phyloP scores from a whole-genome alignment of 192 early-diverging fungal genomes.

The Oehlia diaphana region DNA sequence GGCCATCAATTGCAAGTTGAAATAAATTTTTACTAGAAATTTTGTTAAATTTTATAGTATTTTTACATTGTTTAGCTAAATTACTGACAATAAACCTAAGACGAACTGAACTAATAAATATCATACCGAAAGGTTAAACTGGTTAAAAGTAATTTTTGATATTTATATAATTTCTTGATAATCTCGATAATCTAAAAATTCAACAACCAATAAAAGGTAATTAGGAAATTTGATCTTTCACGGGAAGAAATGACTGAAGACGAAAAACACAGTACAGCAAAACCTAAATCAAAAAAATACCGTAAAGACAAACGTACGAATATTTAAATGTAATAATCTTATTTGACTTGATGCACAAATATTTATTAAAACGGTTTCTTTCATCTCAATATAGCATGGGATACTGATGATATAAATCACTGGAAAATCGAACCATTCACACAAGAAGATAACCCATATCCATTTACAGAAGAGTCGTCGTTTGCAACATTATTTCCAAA shows the following conservation, averaged over 20 bases:
- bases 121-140: too few relatives aligned
- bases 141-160: too few relatives aligned
- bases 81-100: too few relatives aligned
- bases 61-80: too few relatives aligned
- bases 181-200: too few relatives aligned
- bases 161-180: too few relatives aligned
- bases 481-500: constrained; percentile 99
- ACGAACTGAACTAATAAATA: too few relatives aligned
- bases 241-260: background rate
- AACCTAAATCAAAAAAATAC: constrained; percentile 20
- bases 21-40: constrained; percentile 34
- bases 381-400: constrained; percentile 62
- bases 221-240: too few relatives aligned
- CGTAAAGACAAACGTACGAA: constrained; percentile 7
- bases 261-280: background rate
- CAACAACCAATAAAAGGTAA: too few relatives aligned
- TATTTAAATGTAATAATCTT: background rate
- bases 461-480: constrained; percentile 91
- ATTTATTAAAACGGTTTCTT: background rate
- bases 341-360: background rate
- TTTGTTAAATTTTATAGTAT: background rate
- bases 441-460: constrained; percentile 63
- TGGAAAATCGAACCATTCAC: constrained; percentile 92
- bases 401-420: constrained; percentile 90
- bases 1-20: constrained; percentile 79